A percentile compares a stretch with the other conserved stretches of the same genome.
These are phyloP conservation scores for Mortierella sp. DNA, from an alignment of 371 early-diverging fungal species.

Conservation along the genomic window DNA sequence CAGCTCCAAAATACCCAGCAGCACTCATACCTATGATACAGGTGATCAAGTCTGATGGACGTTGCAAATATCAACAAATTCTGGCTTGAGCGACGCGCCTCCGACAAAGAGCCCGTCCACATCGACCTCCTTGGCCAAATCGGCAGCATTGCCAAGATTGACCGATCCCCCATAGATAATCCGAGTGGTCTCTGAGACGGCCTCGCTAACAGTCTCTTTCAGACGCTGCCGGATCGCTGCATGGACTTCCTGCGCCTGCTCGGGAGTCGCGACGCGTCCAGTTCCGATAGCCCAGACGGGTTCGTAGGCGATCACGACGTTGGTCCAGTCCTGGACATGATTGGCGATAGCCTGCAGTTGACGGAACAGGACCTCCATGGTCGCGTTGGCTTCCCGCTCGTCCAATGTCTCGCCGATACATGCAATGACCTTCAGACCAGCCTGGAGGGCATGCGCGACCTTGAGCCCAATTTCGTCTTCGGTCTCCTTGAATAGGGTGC, in stretches of 20 bases:
- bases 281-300: constrained; percentile 99
- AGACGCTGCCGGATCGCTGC: constrained; percentile 90
- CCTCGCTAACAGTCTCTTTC: constrained; percentile 76
- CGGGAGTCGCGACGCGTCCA: constrained; percentile 96
- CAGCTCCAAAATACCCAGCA: too few species aligned
- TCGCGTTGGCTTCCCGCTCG: constrained; percentile 90
- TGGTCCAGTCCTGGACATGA: constrained; percentile 81
- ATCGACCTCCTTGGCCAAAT: constrained; percentile 76
- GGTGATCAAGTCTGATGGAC: too few species aligned
- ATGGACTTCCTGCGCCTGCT: constrained; percentile 98
- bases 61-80: constrained; percentile 77
- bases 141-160: constrained; percentile 84
- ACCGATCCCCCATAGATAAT: constrained; percentile 98
- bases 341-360: constrained; percentile 89
- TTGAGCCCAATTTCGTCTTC: constrained; percentile 87
- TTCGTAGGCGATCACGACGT: constrained; percentile 99
- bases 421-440: constrained; percentile 92
- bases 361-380: constrained; percentile 86
- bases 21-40: too few species aligned
- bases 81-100: constrained; percentile 95
- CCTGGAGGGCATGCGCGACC: constrained; percentile 85
- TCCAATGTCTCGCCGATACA: constrained; percentile 98
- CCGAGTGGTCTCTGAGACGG: constrained; percentile 86
- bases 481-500: constrained; percentile 90
- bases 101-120: constrained; percentile 99